Evolutionary conservation across 2,329 filamentous ascomycete genomes (phyloP), one percentile per base, ranked within the genome.

Genomic region (Cadophora malorum): DNA sequence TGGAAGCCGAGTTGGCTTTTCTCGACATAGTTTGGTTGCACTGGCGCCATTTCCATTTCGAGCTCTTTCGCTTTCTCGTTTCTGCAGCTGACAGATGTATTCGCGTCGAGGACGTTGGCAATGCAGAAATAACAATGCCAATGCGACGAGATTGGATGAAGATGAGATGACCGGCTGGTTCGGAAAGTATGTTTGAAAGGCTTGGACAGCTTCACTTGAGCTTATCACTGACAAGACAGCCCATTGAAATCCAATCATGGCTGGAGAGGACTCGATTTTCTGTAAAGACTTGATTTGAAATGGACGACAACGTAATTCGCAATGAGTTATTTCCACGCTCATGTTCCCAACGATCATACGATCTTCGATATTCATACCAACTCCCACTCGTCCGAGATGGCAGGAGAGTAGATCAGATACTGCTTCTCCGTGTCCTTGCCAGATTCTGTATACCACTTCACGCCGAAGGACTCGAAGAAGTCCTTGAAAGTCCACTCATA

Each of bases 401-500:
- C 25, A 33, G 52, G 52, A 55, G 52, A 55, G 16, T 55, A 55
- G 28, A 33, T 55, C 25, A 55, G 6, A 55, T 33, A 55, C 52
- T 55, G 25, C 25, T 55, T 55, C 16, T 55, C 52, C 5, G 52
- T 55, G 7, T 33, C 28, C 9, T 55, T 55, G 5, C 52, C 52
- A n/a, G 52, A 55, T 16, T 55, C 52, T 3, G 52, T 55, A n/a
- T 55, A 55, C 52, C 52, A 55, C 28, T 55, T 55, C 16, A 33
- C 52, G 6, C 52, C 52, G 14, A 55, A 55, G 3, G 28, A 55
- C 16, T 55, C 52, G 28, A 55, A 55, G 52, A 55, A 55, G 52
- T 55, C 52, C 52, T 55, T 55, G 28, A 55, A 55, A 5, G 52
- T 55, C 52, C 52, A 55, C 52, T 55, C 28, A 9, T 55, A 55